Conservation (phyloP, 129 eudicot species). For the Smallanthus sonchifolius region DNA sequence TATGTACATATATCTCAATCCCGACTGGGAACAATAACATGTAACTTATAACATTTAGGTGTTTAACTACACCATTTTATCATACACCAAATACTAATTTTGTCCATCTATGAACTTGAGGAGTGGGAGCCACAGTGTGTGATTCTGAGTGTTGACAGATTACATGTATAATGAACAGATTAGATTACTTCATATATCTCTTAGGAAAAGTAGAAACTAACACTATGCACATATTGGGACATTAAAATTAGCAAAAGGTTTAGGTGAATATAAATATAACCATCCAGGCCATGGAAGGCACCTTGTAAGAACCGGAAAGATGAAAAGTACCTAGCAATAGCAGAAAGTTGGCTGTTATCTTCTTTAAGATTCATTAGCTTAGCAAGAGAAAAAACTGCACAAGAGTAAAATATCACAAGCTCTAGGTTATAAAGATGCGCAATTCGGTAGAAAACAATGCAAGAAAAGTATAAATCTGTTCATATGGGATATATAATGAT, state of each 20-base stretch:
- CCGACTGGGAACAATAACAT: neutral
- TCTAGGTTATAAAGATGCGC: neutral
- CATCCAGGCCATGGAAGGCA: no score
- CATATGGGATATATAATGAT: neutral
- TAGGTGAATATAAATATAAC: no score
- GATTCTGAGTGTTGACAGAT: no score
- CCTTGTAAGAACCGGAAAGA: neutral
- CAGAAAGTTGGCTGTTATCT: slow-evolving; percentile 78
- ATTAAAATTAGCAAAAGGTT: no score
- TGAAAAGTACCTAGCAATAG: slow-evolving; percentile 79
- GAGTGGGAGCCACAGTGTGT: no score
- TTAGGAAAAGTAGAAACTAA: no score
- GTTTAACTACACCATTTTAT: neutral
- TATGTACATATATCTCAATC: neutral
- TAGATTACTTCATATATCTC: neutral
- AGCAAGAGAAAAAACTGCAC: slow-evolving; percentile 90
- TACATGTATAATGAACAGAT: no score
- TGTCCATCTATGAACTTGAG: no score
- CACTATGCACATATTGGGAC: no score
- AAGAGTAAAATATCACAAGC: neutral
- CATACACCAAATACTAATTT: neutral
- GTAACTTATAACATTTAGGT: neutral
- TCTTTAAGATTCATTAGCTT: slow-evolving; percentile 96
- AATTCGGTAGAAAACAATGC: neutral
- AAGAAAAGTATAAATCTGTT: neutral